Evolutionary conservation across 768 basidiomycete species (phyloP).

Genomic region (Lactarius tabidus): DNA sequence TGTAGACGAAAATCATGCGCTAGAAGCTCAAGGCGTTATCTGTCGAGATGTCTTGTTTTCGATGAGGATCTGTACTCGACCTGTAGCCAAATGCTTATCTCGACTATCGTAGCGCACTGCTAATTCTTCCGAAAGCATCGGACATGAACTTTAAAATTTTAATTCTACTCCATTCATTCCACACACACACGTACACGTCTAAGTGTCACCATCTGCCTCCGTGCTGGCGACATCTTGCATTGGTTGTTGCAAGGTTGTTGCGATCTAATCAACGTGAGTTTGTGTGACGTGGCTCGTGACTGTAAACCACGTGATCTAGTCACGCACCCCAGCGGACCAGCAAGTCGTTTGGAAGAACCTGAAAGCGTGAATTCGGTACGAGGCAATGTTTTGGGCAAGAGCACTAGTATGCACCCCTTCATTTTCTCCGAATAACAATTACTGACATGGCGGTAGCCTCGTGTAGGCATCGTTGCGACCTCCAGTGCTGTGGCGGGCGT

Average conservation of each 20-base stretch:
- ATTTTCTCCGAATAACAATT: neutral
- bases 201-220: neutral
- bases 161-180: neutral
- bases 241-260: too few species aligned
- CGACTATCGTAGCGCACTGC: neutral
- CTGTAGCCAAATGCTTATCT: conserved; percentile 15
- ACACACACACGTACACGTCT: neutral
- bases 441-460: conserved; percentile 5
- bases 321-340: neutral
- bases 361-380: neutral
- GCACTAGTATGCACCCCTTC: conserved; percentile 8
- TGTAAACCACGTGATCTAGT: conserved; percentile 1
- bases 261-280: neutral
- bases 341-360: neutral
- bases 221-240: neutral
- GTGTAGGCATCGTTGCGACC: conserved; percentile 5
- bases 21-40: neutral
- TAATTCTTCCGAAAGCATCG: conserved; percentile 3
- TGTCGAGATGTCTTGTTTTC: conserved; percentile 5
- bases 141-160: conserved; percentile 14
- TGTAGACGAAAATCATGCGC: neutral
- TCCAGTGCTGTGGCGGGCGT: conserved; percentile 6
- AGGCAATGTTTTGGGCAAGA: conserved; percentile 20
- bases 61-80: neutral
- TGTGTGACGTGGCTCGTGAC: conserved; percentile 5